Percentiles rank a stretch among this genome's conserved stretches.
These are phyloP conservation scores for Passiflora organensis DNA, from an alignment of 345 rosid genomes.

Conservation along the genomic window DNA sequence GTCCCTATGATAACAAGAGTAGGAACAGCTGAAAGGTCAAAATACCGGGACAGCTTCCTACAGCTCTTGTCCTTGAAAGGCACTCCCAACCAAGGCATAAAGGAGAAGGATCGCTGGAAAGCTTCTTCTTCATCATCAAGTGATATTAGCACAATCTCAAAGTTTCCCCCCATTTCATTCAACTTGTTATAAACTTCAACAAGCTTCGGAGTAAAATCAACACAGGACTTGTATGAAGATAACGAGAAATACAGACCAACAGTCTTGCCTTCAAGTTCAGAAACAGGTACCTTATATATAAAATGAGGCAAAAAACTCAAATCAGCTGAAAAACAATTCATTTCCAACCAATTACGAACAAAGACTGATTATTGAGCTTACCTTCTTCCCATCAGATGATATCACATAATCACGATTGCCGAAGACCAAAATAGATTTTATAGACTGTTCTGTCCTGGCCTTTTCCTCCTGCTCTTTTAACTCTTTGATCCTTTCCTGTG, in stretches of 20 bases:
- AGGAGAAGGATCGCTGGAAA: slow-evolving; percentile 17
- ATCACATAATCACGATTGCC: slow-evolving; percentile 51
- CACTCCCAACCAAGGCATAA: slow-evolving; percentile 35
- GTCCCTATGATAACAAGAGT: slow-evolving; percentile 34
- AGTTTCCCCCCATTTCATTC: slow-evolving; percentile 29
- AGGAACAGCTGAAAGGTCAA: slow-evolving; percentile 30
- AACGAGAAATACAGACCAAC: slow-evolving; percentile 27
- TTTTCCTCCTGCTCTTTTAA: slow-evolving; percentile 56
- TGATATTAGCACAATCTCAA: slow-evolving; percentile 31
- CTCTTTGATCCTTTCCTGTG: slow-evolving; percentile 48
- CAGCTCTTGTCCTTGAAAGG: slow-evolving; percentile 31
- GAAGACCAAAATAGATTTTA: slow-evolving; percentile 50
- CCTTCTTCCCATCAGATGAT: slow-evolving; percentile 49
- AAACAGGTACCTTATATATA: slow-evolving; percentile 24
- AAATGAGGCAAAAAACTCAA: neutral
- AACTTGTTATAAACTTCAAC: slow-evolving; percentile 22
- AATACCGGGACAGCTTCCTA: slow-evolving; percentile 23
- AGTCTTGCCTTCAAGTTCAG: slow-evolving; percentile 37
- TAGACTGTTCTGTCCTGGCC: slow-evolving; percentile 53
- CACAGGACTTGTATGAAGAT: slow-evolving; percentile 16
- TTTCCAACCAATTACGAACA: neutral
- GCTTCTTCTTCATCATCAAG: slow-evolving; percentile 26
- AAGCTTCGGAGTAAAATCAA: slow-evolving; percentile 25
- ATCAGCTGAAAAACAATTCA: neutral
- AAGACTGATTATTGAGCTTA: slow-evolving; percentile 4